A percentile compares a stretch with the other conserved stretches of the same genome.
These are phyloP conservation scores for Primulina eburnea DNA, from an alignment of 257 asterid species.

Conservation along the genomic window DNA sequence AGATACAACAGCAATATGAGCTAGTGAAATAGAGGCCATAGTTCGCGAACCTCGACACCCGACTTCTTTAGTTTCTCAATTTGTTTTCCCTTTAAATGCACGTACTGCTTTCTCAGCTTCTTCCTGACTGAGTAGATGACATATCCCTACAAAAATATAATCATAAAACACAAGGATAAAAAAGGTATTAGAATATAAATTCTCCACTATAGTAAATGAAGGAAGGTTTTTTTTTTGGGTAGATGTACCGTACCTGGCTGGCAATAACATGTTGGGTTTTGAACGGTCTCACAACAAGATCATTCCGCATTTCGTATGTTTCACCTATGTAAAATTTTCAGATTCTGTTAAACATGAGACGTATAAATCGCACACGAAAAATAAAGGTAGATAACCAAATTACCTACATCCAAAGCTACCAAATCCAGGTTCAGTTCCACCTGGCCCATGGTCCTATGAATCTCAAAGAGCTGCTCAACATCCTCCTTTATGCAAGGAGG, in stretches of 20 bases:
- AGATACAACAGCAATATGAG: background rate
- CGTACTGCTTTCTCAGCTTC: constrained; percentile 84
- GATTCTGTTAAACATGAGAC: constrained; percentile 14
- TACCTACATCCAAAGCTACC: constrained; percentile 91
- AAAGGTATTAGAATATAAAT: background rate
- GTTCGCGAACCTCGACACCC: constrained; percentile 68
- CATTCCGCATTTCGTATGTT: constrained; percentile 97
- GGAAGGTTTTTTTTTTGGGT: constrained; percentile 7
- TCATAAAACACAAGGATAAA: background rate
- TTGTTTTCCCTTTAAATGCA: constrained; percentile 82
- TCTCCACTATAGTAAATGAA: constrained; percentile 19
- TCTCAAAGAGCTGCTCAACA: constrained; percentile 65
- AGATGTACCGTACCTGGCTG: constrained; percentile 61
- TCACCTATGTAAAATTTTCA: constrained; percentile 57
- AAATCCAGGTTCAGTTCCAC: constrained; percentile 75
- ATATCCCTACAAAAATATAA: constrained; percentile 63
- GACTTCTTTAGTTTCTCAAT: constrained; percentile 94
- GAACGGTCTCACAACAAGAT: constrained; percentile 86
- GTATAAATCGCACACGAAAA: constrained; percentile 16
- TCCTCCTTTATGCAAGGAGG: constrained; percentile 84
- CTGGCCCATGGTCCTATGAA: constrained; percentile 80
- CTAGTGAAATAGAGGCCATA: constrained; percentile 10
- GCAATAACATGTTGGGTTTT: constrained; percentile 82
- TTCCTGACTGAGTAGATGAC: constrained; percentile 85
- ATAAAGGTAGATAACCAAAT: constrained; percentile 14